phyloP scores from a whole-genome alignment of 2,329 filamentous ascomycete species.

The Cladophialophora psammophila region DNA sequence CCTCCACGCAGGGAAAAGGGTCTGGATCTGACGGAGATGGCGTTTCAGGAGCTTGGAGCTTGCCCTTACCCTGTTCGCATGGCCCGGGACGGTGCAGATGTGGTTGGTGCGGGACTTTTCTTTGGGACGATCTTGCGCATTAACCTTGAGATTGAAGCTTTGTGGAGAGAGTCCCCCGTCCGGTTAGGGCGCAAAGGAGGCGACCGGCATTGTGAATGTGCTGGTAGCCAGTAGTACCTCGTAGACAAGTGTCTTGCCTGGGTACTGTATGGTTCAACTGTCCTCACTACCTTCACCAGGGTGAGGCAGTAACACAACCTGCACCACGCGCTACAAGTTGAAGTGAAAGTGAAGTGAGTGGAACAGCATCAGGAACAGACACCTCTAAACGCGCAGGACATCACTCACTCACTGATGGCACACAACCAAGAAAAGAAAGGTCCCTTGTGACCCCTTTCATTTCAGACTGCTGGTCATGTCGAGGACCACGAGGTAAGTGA shows the following conservation, averaged over 20 bases:
- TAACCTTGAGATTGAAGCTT: conserved; percentile 11
- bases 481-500: background rate
- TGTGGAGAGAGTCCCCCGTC: background rate
- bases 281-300: background rate
- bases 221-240: background rate
- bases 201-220: background rate
- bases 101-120: conserved; percentile 33
- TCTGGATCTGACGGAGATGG: conserved; percentile 27
- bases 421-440: conserved; percentile 11
- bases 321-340: background rate
- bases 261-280: background rate
- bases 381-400: background rate
- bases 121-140: conserved; percentile 13
- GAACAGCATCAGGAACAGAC: background rate
- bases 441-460: conserved; percentile 30
- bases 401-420: conserved; percentile 18
- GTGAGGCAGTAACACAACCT: background rate
- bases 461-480: background rate
- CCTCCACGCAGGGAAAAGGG: conserved; percentile 27
- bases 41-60: conserved; percentile 36
- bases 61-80: conserved; percentile 17
- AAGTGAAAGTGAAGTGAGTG: conserved; percentile 7
- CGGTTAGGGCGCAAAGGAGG: background rate
- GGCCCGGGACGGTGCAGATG: conserved; percentile 13
- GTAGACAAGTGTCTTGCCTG: background rate